These are phyloP conservation scores for Lodderomyces orthopsilosis DNA, from an alignment of 1,139 yeast species.

Conservation along the genomic window DNA sequence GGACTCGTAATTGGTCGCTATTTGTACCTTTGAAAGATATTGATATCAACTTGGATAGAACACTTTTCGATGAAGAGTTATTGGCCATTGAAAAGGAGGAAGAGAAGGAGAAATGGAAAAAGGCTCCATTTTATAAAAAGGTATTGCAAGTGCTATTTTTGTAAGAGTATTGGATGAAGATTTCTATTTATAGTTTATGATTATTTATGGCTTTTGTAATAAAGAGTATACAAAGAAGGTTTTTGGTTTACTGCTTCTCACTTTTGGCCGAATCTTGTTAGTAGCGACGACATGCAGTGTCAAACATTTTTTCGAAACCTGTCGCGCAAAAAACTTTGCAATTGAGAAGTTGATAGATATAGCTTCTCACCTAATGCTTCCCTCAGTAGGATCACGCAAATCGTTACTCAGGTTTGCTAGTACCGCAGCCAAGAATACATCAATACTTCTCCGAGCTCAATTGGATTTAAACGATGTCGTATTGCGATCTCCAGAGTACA, in stretches of 20 bases:
- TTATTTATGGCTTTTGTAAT: neutral
- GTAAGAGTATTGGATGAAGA: constrained; percentile 9
- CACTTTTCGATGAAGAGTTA: constrained; percentile 38
- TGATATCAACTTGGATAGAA: constrained; percentile 33
- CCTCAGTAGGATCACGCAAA: neutral
- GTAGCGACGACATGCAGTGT: too few relatives aligned
- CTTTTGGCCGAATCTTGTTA: too few relatives aligned
- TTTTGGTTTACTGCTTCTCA: too few relatives aligned
- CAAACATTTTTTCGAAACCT: too few relatives aligned
- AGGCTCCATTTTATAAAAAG: constrained; percentile 26
- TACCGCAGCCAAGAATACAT: constrained; percentile 11
- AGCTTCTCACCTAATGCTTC: neutral
- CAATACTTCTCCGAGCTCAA: constrained; percentile 18
- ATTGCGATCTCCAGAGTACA: constrained; percentile 33
- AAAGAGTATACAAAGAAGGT: neutral
- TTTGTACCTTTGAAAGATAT: constrained; percentile 32
- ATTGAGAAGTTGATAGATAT: neutral
- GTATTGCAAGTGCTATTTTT: constrained; percentile 20
- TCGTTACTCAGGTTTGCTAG: constrained; percentile 2
- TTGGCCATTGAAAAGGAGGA: constrained; percentile 37
- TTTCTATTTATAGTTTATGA: neutral
- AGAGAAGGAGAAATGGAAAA: constrained; percentile 25
- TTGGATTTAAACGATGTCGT: constrained; percentile 48
- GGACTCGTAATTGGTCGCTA: constrained; percentile 31
- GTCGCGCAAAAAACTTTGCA: neutral